Evolutionary conservation across 768 basidiomycete species (phyloP).

Genomic region (Melanogaster broomeanus): DNA sequence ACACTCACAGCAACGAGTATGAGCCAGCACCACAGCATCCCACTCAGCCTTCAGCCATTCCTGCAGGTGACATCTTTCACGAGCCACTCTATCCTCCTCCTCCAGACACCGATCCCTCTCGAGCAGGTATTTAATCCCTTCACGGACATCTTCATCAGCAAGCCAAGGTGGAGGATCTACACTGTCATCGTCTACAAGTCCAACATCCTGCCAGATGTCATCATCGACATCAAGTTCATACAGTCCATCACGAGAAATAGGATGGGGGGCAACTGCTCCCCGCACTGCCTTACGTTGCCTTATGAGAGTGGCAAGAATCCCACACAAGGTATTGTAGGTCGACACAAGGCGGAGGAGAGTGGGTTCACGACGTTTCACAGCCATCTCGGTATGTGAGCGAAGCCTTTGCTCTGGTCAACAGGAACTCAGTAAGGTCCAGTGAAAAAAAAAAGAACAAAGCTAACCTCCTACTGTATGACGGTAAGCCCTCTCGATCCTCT

Average conservation of each 20-base stretch:
- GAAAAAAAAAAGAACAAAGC: neutral
- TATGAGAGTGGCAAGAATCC: constrained; percentile 17
- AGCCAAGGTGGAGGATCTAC: too few relatives aligned
- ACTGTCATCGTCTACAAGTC: too few relatives aligned
- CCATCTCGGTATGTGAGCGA: constrained; percentile 20
- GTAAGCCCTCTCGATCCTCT: constrained; percentile 8
- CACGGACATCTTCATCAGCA: constrained; percentile 1
- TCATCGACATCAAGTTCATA: too few relatives aligned
- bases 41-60: neutral
- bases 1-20: too few relatives aligned
- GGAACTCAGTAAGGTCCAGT: constrained; percentile 22
- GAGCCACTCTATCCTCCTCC: neutral
- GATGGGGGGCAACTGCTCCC: constrained; percentile 19
- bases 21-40: neutral
- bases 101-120: constrained; percentile 1
- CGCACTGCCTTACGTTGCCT: constrained; percentile 17
- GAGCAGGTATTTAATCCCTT: constrained; percentile 8
- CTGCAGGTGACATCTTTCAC: constrained; percentile 5
- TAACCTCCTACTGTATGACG: constrained; percentile 15
- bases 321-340: constrained; percentile 30
- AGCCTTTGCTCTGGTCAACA: constrained; percentile 26
- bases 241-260: constrained; percentile 14
- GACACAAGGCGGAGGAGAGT: constrained; percentile 19
- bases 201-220: too few relatives aligned
- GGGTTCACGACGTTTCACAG: constrained; percentile 26